Percentiles rank a stretch among this genome's conserved stretches.
phyloP scores from a whole-genome alignment of 2,329 filamentous ascomycete genomes.

The Aspergillus sp. region DNA sequence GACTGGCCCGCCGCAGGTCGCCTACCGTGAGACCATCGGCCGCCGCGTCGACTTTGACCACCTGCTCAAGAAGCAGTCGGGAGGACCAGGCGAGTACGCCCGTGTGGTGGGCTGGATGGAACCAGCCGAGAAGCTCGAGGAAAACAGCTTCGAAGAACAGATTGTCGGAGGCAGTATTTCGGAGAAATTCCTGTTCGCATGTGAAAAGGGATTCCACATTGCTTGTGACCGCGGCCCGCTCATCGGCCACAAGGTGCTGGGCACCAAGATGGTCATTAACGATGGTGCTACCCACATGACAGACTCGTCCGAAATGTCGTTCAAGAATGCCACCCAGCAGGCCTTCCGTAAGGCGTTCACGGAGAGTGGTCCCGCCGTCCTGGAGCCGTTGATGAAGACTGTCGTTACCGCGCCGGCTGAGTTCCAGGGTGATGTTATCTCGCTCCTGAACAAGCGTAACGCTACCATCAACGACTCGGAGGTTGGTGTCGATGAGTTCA shows the following conservation, averaged over 20 bases:
- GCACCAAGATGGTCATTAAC: conserved; percentile 82
- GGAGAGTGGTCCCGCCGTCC: conserved; percentile 69
- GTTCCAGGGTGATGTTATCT: conserved; percentile 94
- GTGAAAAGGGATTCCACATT: conserved; percentile 84
- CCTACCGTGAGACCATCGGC: conserved; percentile 90
- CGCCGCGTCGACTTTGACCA: conserved; percentile 78
- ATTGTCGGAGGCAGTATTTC: conserved; percentile 84
- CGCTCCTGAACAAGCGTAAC: conserved; percentile 92
- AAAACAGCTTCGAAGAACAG: conserved; percentile 78
- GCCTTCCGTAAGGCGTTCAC: conserved; percentile 92
- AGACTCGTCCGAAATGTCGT: conserved; percentile 93
- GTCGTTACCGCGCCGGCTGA: conserved; percentile 92
- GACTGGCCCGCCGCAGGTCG: conserved; percentile 93
- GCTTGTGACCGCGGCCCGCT: conserved; percentile 80
- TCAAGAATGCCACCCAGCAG: conserved; percentile 89
- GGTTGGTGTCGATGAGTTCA: conserved; percentile 88
- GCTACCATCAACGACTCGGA: conserved; percentile 94
- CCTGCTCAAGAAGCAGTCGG: conserved; percentile 87
- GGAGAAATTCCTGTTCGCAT: conserved; percentile 92
- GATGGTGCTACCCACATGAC: conserved; percentile 96
- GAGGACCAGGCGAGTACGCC: conserved; percentile 91
- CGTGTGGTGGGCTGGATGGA: conserved; percentile 89
- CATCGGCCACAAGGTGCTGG: conserved; percentile 86
- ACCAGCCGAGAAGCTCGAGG: conserved; percentile 62
- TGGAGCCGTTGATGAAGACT: conserved; percentile 97